Base-by-base conservation (phyloP, 2,329 filamentous ascomycete species). In the Chrysoporthe deuterocubensis region DNA sequence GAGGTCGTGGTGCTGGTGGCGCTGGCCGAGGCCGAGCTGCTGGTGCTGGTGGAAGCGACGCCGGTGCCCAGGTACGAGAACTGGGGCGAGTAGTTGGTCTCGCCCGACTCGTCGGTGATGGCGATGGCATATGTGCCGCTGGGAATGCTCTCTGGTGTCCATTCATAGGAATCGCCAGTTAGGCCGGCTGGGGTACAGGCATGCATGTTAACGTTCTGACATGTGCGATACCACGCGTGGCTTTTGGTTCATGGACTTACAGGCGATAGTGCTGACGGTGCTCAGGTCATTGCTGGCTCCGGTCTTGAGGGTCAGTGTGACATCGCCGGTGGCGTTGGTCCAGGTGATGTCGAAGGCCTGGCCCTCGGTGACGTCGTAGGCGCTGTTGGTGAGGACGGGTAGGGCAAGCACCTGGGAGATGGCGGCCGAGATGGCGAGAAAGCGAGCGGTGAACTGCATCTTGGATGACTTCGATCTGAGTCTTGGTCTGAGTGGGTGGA, bases 301-400 rank as follows among this genome's bases (percentile, higher is more conserved):
- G 40, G 75, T 74, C 75, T 81, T 77, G 62, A 85, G 74, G 21
- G 67, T 74, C 63, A 85, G 74, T 67, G 79, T 82, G 68, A 84
- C 82, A 14, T 80, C 75, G 50, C 81, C 81, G 4, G 69, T 64
- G 44, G 78, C 79, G 40, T 76, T 76, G 62, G 69, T 44, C 83
- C 83, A 85, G 63, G 75, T 82, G 68, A 85, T 75, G 65, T 75
- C 78, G 75, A 84, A 84, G 63, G 81, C 73, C 73, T 76, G 42
- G 70, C 80, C 81, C 67, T 78, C 76, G 54, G 69, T 56, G 65
- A 84, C 70, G 46, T 73, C 68, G 71, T 57, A 78, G 43, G 58
- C 61, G 64, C 64, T 69, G 74, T 79, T 80, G 73, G 74, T 76
- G 67, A 80, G 73, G 62, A 63, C n/a, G n/a, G 50, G 48, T 11